These are phyloP conservation scores for Selenicereus undatus DNA, from an alignment of 148 eudicot genomes.

Conservation along the genomic window DNA sequence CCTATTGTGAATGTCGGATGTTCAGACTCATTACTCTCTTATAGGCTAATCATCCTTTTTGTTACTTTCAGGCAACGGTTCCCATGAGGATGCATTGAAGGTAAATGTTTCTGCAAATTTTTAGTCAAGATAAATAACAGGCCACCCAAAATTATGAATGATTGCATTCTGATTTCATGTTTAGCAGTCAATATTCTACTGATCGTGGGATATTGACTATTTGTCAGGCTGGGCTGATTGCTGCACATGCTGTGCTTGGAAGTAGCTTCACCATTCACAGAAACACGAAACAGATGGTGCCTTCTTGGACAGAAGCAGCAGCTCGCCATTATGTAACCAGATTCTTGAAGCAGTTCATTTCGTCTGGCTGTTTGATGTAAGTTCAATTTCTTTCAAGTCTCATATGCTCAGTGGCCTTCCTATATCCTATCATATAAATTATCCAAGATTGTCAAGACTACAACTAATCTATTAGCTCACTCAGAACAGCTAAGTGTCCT, in stretches of 20 bases:
- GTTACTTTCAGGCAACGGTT: slow-evolving; percentile 67
- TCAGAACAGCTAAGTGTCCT: no score
- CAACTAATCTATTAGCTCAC: neutral
- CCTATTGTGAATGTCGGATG: neutral
- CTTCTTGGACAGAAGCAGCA: slow-evolving; percentile 62
- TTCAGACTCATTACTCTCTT: neutral
- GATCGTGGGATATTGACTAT: neutral
- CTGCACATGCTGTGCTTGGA: slow-evolving; percentile 60
- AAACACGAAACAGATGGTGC: slow-evolving; percentile 87
- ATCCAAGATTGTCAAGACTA: no score
- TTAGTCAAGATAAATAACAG: neutral
- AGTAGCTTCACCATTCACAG: slow-evolving; percentile 32
- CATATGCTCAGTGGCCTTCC: neutral
- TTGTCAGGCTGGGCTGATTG: slow-evolving; percentile 67
- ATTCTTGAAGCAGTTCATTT: slow-evolving; percentile 54
- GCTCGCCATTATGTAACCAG: slow-evolving; percentile 66
- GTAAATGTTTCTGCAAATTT: slow-evolving; percentile 30
- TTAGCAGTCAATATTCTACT: neutral
- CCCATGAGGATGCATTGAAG: slow-evolving; percentile 95
- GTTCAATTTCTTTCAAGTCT: slow-evolving; percentile 24
- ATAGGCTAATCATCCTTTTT: neutral
- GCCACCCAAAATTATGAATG: neutral
- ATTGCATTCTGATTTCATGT: neutral
- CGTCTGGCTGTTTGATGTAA: slow-evolving; percentile 76
- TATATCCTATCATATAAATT: neutral